phyloP scores from a whole-genome alignment of 345 rosid species.

The Firmiana major region DNA sequence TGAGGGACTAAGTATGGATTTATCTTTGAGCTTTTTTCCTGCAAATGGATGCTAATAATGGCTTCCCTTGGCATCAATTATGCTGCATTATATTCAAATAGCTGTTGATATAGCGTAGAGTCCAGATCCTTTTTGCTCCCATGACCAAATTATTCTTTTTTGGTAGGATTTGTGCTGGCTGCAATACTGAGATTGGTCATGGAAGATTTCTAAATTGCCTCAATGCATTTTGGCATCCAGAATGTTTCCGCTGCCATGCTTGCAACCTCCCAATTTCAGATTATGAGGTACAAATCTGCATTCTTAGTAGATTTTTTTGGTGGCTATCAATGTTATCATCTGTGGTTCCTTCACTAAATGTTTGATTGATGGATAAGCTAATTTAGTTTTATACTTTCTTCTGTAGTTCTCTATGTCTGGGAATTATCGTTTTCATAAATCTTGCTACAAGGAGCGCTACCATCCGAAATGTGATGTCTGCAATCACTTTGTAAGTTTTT shows the following conservation, averaged over 20 bases:
- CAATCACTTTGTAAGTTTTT: conserved; percentile 67
- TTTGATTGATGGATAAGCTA: conserved; percentile 9
- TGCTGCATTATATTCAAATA: background rate
- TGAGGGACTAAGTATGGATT: background rate
- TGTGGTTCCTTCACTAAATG: conserved; percentile 3
- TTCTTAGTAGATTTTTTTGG: background rate
- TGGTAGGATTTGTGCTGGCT: conserved; percentile 90
- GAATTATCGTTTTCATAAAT: conserved; percentile 78
- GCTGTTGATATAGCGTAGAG: background rate
- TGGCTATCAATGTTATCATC: conserved; percentile 5
- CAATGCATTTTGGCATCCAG: conserved; percentile 87
- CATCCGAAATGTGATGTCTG: conserved; percentile 99
- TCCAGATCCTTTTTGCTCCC: background rate
- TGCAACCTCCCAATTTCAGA: conserved; percentile 85
- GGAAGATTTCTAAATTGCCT: conserved; percentile 86
- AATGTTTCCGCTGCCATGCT: conserved; percentile 80
- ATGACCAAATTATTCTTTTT: conserved; percentile 6
- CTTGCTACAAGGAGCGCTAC: conserved; percentile 78
- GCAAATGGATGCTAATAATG: background rate
- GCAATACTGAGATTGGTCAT: conserved; percentile 81
- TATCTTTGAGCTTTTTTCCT: background rate
- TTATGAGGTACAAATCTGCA: conserved; percentile 57
- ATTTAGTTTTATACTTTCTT: conserved; percentile 20
- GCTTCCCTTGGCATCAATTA: background rate
- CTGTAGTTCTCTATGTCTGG: conserved; percentile 79